Base-by-base conservation (phyloP, 306 rosid genomes). In the Boehmeria nivea region DNA sequence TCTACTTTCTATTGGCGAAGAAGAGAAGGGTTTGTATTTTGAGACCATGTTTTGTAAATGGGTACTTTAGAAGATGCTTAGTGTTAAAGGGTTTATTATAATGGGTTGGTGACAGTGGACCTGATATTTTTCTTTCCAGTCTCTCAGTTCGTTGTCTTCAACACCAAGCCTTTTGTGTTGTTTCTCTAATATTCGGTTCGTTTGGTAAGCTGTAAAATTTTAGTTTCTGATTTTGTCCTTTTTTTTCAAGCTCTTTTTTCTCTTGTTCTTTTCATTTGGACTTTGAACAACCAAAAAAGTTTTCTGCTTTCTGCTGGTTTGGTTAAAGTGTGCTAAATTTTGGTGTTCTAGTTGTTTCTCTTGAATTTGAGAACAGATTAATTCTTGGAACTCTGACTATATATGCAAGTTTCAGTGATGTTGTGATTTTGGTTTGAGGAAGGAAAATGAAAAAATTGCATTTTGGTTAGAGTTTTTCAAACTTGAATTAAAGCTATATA, bases 101-200 rank as follows among this genome's bases (percentile, higher is more conserved):
- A 40, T 80, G 72, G 64, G 83, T 81, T 79, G 83, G 79, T 85
- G 74, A 69, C 81, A 65, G 72, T 57, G 81, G 78, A 69, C 78
- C 71, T 67, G 65, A 11, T 33, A 11, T 33, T 33, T 33, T 46
- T 46, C 19, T 43, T 74, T 66, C 57, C 68, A 70, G 79, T 77
- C 75, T 72, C 67, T 66, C 62, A 34, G 73, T 74, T 65, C 70
- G 78, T 67, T 78, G 51, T 69, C 89, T 87, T 87, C 72, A 74
- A 64, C 51, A 49, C 25, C 72, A 77, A 80, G 83, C 72, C 44
- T 75, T 65, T 71, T 69, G 5, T 60, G 69, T 58, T 73, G 75
- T 71, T 70, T 69, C 65, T 64, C 66, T 40, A 5, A 10, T 0
- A 11, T 40, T 40, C 16, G 45, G 6, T 67, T 61, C 43, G 85